phyloP scores from a whole-genome alignment of 345 rosid genomes.

The Isatis tinctoria region DNA sequence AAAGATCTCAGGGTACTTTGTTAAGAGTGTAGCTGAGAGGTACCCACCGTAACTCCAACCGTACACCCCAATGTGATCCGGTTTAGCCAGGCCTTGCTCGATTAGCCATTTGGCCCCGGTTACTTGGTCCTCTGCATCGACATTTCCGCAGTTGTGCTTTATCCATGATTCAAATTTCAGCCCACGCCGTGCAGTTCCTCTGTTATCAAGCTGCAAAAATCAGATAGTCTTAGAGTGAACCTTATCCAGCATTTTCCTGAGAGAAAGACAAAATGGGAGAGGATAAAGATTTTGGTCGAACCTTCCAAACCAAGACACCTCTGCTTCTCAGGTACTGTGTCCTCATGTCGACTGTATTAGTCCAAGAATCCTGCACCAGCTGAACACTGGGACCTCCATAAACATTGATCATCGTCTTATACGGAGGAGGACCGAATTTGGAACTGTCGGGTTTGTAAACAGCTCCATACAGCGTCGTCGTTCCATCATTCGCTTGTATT shows the following conservation, averaged over 20 bases:
- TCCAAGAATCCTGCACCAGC: conserved; percentile 72
- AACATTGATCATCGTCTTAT: conserved; percentile 75
- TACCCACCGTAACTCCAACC: conserved; percentile 99
- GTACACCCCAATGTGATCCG: conserved; percentile 64
- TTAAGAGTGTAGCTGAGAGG: conserved; percentile 70
- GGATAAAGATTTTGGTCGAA: conserved; percentile 11
- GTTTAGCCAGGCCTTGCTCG: conserved; percentile 65
- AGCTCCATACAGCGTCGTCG: conserved; percentile 55
- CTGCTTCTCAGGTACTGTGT: conserved; percentile 85
- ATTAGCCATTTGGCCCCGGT: conserved; percentile 84
- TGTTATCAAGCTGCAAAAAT: conserved; percentile 71
- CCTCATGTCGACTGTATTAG: conserved; percentile 86
- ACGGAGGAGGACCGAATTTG: conserved; percentile 90
- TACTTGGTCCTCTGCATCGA: conserved; percentile 81
- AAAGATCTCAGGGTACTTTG: conserved; percentile 65
- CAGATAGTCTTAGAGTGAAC: neutral
- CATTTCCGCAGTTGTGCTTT: conserved; percentile 49
- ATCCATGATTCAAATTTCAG: conserved; percentile 73
- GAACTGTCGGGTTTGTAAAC: conserved; percentile 68
- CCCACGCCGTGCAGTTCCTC: conserved; percentile 94
- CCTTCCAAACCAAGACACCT: conserved; percentile 97
- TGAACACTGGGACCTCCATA: conserved; percentile 93
- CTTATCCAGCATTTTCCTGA: neutral
- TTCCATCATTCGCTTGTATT: conserved; percentile 70
- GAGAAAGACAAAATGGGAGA: neutral